These are phyloP conservation scores for Linnemannia exigua DNA, from an alignment of 192 early-diverging fungal genomes.

Conservation along the genomic window DNA sequence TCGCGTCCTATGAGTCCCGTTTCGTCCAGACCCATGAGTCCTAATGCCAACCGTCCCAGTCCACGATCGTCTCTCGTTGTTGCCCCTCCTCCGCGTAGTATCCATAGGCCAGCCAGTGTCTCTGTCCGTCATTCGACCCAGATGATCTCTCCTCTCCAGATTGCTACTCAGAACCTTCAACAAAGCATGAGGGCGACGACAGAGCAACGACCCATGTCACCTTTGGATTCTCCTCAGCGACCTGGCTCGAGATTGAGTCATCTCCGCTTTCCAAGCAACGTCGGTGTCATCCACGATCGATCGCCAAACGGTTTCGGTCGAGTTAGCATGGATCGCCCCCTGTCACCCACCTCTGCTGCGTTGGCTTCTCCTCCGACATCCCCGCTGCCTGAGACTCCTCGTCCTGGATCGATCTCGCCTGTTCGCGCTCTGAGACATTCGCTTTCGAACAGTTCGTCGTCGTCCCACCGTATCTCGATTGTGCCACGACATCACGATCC, in stretches of 20 bases:
- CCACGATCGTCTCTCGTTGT: slow-evolving; percentile 40
- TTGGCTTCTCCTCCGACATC: slow-evolving; percentile 29
- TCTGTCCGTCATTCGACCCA: slow-evolving; percentile 38
- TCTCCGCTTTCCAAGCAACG: not conserved
- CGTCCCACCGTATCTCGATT: slow-evolving; percentile 39
- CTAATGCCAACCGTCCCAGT: slow-evolving; percentile 24
- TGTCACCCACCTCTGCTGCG: slow-evolving; percentile 28
- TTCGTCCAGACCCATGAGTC: slow-evolving; percentile 36
- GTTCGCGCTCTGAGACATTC: slow-evolving; percentile 14
- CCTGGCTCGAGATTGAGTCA: not conserved
- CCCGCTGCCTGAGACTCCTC: slow-evolving; percentile 38
- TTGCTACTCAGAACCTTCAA: not conserved
- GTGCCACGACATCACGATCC: slow-evolving; percentile 52
- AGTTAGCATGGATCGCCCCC: slow-evolving; percentile 18
- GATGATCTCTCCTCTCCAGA: slow-evolving; percentile 14
- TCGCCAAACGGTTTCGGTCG: not conserved
- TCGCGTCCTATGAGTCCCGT: slow-evolving; percentile 53
- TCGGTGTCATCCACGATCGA: not conserved
- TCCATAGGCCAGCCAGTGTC: slow-evolving; percentile 39
- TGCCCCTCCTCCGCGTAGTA: slow-evolving; percentile 43
- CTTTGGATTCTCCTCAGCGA: not conserved
- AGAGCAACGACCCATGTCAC: not conserved
- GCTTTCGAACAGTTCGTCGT: slow-evolving; percentile 39
- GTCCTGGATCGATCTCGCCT: slow-evolving; percentile 2
- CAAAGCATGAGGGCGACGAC: not conserved